Evolutionary conservation across 2,329 filamentous ascomycete genomes (phyloP), one percentile per base, ranked within the genome.

Genomic region (Blastomyces emzantsi): DNA sequence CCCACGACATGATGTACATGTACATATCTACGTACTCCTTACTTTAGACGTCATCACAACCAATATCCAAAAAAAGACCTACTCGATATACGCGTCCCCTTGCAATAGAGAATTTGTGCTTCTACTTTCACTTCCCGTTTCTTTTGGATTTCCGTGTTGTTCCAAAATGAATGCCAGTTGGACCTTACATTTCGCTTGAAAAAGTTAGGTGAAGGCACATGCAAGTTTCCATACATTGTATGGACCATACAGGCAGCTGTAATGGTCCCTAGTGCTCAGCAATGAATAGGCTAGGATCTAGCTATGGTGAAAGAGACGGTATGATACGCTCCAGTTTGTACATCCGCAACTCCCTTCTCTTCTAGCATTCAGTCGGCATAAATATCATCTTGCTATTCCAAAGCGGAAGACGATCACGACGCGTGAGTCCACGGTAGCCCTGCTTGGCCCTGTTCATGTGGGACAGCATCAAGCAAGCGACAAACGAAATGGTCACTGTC

Each of bases 71-170:
- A 57, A 57, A 57, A 57, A 55, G 33, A 52, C 22, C 13, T 52
- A 28, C 22, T 13, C 25, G 15, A 57, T 25, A 22, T 62, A 63
- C 39, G 63, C 60, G 19, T 67, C 64, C 3, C 52, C 64, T 52
- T 52, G 11, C n/a, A 63, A 65, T 33, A 60, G 64, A 11, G 64
- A 66, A 63, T 54, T 30, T 66, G 19, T 28, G 49, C 49, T 57
- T 25, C 39, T 11, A 28, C 7, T 57, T 28, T 15, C 22, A 25
- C 22, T 8, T 4, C 22, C 3, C 1, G 15, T 52, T 25, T 28
- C 22, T 15, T 52, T 28, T 11, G 2, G 49, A 13, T 25, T 13
- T 15, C 2, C 22, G 41, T 17, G 15, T 15, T 5, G n/a, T 11
- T n/a, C 3, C 45, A 49, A 49, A 22, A 22, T n/a, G 45, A 49